Percentiles rank a stretch among this genome's conserved stretches.
These are phyloP conservation scores for Trametes cinnabarina DNA, from an alignment of 768 basidiomycete genomes.

Conservation along the genomic window DNA sequence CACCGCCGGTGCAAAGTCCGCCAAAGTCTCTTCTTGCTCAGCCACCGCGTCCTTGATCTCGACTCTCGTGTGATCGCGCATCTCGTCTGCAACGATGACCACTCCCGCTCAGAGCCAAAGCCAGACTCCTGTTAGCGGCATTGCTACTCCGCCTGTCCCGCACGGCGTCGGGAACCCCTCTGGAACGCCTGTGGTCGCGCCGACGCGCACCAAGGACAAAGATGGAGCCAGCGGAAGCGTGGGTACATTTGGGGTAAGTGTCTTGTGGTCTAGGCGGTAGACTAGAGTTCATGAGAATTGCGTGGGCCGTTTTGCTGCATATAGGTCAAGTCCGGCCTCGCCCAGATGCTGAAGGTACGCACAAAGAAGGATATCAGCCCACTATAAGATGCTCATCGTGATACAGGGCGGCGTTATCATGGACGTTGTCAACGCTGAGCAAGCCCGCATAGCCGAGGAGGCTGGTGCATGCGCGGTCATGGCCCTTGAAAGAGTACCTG, in stretches of 20 bases:
- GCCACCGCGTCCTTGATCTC: constrained; percentile 3
- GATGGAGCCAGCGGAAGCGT: constrained; percentile 59
- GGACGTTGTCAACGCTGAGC: constrained; percentile 86
- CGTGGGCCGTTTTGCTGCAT: not conserved
- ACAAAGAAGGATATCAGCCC: not conserved
- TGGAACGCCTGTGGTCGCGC: constrained; percentile 44
- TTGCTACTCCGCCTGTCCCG: constrained; percentile 26
- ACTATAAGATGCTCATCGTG: constrained; percentile 3
- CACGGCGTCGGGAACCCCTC: constrained; percentile 39
- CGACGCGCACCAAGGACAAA: constrained; percentile 47
- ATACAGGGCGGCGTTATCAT: constrained; percentile 83
- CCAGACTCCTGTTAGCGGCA: constrained; percentile 23
- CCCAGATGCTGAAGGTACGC: constrained; percentile 89
- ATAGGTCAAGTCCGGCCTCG: constrained; percentile 89
- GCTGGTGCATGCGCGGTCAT: constrained; percentile 98
- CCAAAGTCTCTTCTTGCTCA: not conserved
- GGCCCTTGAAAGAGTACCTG: constrained; percentile 93
- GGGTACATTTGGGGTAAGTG: constrained; percentile 68
- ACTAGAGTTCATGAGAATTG: not conserved
- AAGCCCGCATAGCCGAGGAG: constrained; percentile 96
- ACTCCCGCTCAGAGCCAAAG: constrained; percentile 25
- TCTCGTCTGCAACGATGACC: constrained; percentile 23
- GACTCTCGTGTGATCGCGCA: not conserved
- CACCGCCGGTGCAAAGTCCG: no score
- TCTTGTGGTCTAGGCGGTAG: not conserved